phyloP scores from a whole-genome alignment of 805 yeast species.

The Monosporozyma unispora region DNA sequence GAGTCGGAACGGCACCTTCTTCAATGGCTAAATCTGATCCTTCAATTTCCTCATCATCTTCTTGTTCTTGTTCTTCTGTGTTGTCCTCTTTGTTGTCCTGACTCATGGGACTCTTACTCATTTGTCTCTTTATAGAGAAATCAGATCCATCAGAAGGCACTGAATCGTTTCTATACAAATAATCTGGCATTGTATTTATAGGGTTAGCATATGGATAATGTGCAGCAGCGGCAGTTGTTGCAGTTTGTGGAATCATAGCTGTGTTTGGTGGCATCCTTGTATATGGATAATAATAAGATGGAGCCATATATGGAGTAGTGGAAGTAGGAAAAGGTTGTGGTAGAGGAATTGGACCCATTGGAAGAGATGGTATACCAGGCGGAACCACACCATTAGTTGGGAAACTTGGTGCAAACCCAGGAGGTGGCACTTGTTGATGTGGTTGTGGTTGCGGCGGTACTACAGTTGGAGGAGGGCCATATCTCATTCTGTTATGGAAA shows the following conservation, averaged over 20 bases:
- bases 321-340: neutral
- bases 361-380: neutral
- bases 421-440: neutral
- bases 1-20: slow-evolving; percentile 17
- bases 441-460: neutral
- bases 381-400: neutral
- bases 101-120: neutral
- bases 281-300: neutral
- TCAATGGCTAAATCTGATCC: slow-evolving; percentile 23
- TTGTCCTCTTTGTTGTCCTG: neutral
- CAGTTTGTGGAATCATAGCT: slow-evolving; percentile 2
- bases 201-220: neutral
- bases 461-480: neutral
- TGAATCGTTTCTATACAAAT: neutral
- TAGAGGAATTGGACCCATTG: neutral
- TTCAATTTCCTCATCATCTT: slow-evolving; percentile 13
- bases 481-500: neutral
- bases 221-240: neutral
- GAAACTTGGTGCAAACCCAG: neutral
- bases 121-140: neutral
- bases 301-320: neutral
- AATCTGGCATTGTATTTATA: neutral
- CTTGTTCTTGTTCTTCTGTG: slow-evolving; percentile 1
- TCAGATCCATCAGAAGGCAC: neutral
- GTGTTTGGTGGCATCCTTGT: neutral